Evolutionary conservation across 305 asterid genomes (phyloP), one percentile per base, ranked within the genome.

Genomic region (Rubia peregrina): DNA sequence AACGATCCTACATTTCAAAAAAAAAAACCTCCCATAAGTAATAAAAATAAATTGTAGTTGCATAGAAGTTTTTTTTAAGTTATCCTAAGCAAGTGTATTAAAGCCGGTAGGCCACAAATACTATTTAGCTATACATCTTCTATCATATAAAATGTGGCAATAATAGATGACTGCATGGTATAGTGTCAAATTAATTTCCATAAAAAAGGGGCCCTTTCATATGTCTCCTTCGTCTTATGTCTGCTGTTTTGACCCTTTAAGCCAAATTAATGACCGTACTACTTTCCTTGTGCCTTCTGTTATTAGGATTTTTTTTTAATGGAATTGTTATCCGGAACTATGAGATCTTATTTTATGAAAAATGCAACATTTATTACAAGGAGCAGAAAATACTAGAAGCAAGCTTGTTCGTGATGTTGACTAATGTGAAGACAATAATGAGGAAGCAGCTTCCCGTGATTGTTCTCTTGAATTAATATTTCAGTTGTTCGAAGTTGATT

Each of bases 51-150:
- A n/a, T n/a, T n/a, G n/a, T n/a, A n/a, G n/a, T n/a, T n/a, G n/a
- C n/a, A n/a, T n/a, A n/a, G n/a, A n/a, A n/a, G n/a, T n/a, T n/a
- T n/a, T n/a, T 30, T 30, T 30, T 30, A 59, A 48, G 66, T 41
- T 60, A 73, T 65, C 70, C 70, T 43, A n/a, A 22, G 16, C 57
- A 53, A 14, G 55, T 48, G 55, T 14, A 67, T 59, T 63, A 53
- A 73, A 65, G 76, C 43, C 42, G 71, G 61, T 73, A 22, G 70
- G 76, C 36, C 67, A 11, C 22, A 73, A 19, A 24, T 41, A 3
- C 61, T 66, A 56, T 48, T 48, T 48, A 48, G 17, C 55, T 48
- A 48, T 30, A 30, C 36, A 30, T 30, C 36, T 30, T 30, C 36
- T 30, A 30, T 30, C 36, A 3, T 30, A 30, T 30, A 30, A 30